Conservation (phyloP, 352 stramenopile genomes). For the Phytophthora podocarpi region DNA sequence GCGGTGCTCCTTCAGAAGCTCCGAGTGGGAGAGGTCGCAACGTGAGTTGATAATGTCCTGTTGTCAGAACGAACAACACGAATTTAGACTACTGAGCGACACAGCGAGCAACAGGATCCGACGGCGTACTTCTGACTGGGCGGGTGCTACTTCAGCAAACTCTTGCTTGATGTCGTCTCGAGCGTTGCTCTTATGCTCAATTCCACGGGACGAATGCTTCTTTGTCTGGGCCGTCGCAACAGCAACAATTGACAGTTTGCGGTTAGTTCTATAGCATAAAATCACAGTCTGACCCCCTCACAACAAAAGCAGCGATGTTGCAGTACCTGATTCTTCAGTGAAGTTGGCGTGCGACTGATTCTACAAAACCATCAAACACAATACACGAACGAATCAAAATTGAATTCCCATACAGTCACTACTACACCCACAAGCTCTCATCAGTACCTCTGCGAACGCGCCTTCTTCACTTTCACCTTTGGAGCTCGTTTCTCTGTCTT, state of each 20-base stretch:
- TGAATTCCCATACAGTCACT: not conserved
- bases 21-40: constrained; percentile 56
- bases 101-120: not conserved
- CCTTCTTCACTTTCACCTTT: constrained; percentile 22
- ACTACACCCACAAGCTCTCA: not conserved
- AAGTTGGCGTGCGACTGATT: constrained; percentile 3
- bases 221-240: constrained; percentile 18
- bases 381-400: not conserved
- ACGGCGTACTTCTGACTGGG: constrained; percentile 12
- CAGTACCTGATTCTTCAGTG: constrained; percentile 10
- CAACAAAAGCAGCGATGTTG: not conserved
- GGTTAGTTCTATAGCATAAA: too few relatives aligned
- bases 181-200: constrained; percentile 28
- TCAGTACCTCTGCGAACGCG: constrained; percentile 20
- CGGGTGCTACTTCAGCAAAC: not conserved
- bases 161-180: constrained; percentile 17
- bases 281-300: not conserved
- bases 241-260: too few relatives aligned
- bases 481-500: constrained; percentile 5
- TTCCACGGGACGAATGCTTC: constrained; percentile 4
- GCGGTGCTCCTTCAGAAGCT: constrained; percentile 73
- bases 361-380: constrained; percentile 11
- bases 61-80: constrained; percentile 7
- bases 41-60: constrained; percentile 77
- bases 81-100: not conserved